Evolutionary conservation across 331 rosid genomes (phyloP).

Genomic region (Ulmus americana): DNA sequence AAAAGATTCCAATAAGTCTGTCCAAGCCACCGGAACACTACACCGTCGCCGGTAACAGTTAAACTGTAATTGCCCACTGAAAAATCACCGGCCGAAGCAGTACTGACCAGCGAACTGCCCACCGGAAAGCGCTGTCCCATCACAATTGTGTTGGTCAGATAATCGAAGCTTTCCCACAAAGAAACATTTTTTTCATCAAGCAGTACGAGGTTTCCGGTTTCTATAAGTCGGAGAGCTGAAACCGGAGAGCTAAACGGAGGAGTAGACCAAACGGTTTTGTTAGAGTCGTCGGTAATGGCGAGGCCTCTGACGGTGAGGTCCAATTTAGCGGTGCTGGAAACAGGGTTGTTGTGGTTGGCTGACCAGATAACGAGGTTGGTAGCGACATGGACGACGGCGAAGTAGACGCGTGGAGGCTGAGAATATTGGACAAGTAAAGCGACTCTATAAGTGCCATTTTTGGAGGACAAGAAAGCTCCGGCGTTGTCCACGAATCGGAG

Average conservation of each 20-base stretch:
- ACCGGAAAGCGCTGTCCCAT: conserved; percentile 4
- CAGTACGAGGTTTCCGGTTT: conserved; percentile 15
- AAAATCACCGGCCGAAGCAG: background rate
- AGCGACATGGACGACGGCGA: background rate
- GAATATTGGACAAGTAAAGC: background rate
- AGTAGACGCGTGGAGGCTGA: background rate
- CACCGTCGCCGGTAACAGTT: background rate
- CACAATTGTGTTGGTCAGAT: conserved; percentile 11
- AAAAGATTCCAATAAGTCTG: conserved; percentile 18
- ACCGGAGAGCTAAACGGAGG: conserved; percentile 6
- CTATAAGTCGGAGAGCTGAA: conserved; percentile 9
- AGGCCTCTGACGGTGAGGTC: conserved; percentile 10
- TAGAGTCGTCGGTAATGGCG: background rate
- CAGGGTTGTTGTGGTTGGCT: conserved; percentile 5
- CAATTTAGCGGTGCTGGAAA: background rate
- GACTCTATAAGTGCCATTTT: background rate
- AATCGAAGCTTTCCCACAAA: conserved; percentile 18
- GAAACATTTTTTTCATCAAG: background rate
- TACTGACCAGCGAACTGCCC: conserved; percentile 2
- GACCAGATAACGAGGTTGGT: conserved; percentile 17
- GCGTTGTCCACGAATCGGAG: background rate
- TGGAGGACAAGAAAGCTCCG: conserved; percentile 13
- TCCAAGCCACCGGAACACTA: conserved; percentile 8
- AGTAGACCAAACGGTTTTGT: conserved; percentile 10
- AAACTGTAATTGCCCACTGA: background rate